Evolutionary conservation across 2,329 filamentous ascomycete species (phyloP), one percentile per base, ranked within the genome.

Genomic region (Paramyrothecium sp.): DNA sequence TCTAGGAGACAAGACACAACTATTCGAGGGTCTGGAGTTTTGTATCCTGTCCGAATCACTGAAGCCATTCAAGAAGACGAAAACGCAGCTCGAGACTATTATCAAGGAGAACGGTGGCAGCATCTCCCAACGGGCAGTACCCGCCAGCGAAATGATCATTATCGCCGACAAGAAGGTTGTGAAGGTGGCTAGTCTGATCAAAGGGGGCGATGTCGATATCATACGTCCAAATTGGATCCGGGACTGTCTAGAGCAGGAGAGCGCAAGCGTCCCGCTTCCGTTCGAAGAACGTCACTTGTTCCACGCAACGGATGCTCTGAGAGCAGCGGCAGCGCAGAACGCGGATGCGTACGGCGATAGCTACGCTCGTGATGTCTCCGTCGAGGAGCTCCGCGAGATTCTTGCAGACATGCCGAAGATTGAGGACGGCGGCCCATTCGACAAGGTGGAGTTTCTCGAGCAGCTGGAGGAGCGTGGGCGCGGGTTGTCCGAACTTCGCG

Each of bases 51-150:
- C 89, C 2, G 92, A 96, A 54, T 87, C 89, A 26, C 69, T 81
- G 2, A 79, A 83, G 47, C 90, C 91, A 0, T 75, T 79, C 22
- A 95, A 91, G 73, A 92, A 86, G 70, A 83, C 82, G 7, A 97
- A 97, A 71, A 78, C 82, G 0, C 88, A 96, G 61, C 77, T 99
- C 2, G 93, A 98, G 71, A 79, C 84, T 10, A 73, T 96, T 1
- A 83, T 98, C 65, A 97, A 95, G 71, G 83, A 87, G 5, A 87
- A 97, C 60, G 94, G 94, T 3, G 95, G 92, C 7, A 84, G 76
- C 11, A 81, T 97, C 33, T 89, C 89, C 8, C 92, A 97, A 69
- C 88, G 87, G 12, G 84, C 91, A 7, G 83, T 79, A 4, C 82
- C 85, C 1, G 81, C 78, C 3, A 76, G 83, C 1, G 75, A 80